Evolutionary conservation across 164 flowering plant genomes (phyloP).

Genomic region (Euptelea pleiosperma): DNA sequence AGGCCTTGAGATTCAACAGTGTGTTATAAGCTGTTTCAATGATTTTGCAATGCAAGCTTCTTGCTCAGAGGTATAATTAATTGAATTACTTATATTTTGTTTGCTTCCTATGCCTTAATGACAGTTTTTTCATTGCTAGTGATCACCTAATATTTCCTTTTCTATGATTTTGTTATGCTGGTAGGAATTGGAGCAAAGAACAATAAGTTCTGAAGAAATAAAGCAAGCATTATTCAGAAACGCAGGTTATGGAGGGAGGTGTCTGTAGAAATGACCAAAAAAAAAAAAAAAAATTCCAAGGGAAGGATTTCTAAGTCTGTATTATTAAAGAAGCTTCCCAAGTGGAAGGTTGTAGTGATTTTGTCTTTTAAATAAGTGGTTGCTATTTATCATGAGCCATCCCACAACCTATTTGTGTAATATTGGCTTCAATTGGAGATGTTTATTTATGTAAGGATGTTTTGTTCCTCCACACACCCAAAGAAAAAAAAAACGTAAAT

Average conservation of each 20-base stretch:
- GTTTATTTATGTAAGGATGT: too few species aligned
- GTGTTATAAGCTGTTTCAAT: slow-evolving; percentile 89
- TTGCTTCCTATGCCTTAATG: too few species aligned
- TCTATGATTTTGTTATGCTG: slow-evolving; percentile 1
- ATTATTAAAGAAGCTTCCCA: too few species aligned
- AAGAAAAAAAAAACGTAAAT: too few species aligned
- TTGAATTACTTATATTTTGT: too few species aligned
- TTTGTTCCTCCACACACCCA: neutral
- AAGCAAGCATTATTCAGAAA: slow-evolving; percentile 74
- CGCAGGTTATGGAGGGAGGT: slow-evolving; percentile 91
- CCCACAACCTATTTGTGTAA: neutral
- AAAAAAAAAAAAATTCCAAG: slow-evolving; percentile 12
- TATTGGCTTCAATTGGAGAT: too few species aligned
- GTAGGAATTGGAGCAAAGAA: slow-evolving; percentile 58
- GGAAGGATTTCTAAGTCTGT: neutral
- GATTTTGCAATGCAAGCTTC: slow-evolving; percentile 87
- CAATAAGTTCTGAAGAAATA: slow-evolving; percentile 57
- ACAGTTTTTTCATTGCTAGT: too few species aligned
- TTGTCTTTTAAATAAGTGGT: too few species aligned
- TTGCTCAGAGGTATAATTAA: slow-evolving; percentile 76
- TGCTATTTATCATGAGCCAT: neutral
- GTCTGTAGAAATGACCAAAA: slow-evolving; percentile 32
- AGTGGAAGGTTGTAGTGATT: too few species aligned
- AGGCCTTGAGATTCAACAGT: slow-evolving; percentile 88
- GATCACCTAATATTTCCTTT: neutral